Evolutionary conservation across 768 basidiomycete species (phyloP).

Genomic region (Hysterangium stoloniferum): DNA sequence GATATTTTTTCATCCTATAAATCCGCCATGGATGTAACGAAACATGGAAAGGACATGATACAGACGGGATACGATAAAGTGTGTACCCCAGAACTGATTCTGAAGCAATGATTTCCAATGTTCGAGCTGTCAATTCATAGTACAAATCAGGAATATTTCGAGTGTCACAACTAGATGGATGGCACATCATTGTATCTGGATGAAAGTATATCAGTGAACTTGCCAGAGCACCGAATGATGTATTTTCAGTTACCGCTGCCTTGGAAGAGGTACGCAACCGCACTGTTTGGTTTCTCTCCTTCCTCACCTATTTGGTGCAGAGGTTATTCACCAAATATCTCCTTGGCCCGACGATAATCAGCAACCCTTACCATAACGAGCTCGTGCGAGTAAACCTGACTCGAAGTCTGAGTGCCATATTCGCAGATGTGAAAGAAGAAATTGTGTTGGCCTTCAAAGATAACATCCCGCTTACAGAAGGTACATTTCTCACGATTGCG

Average conservation of each 20-base stretch:
- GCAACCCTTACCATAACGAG: conserved; percentile 5
- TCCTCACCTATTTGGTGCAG: conserved; percentile 14
- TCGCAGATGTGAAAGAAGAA: conserved; percentile 4
- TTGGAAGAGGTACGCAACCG: not conserved
- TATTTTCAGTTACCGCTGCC: conserved; percentile 12
- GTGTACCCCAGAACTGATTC: not conserved
- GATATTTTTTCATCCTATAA: too few relatives aligned
- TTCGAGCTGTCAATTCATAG: too few relatives aligned
- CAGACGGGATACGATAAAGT: conserved; percentile 28
- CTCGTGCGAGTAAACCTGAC: conserved; percentile 1
- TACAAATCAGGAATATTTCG: conserved; percentile 16
- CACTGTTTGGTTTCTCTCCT: not conserved
- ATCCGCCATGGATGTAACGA: too few relatives aligned
- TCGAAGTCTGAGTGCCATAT: conserved; percentile 1
- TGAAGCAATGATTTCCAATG: not conserved
- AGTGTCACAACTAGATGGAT: conserved; percentile 16
- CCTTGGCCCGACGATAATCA: not conserved
- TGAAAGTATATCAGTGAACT: conserved; percentile 20
- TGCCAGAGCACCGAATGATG: conserved; percentile 15
- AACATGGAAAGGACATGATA: conserved; percentile 19
- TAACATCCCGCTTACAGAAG: not conserved
- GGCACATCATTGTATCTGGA: conserved; percentile 17
- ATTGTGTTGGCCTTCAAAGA: conserved; percentile 6
- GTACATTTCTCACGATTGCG: not conserved
- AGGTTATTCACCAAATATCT: conserved; percentile 20